Percentiles rank a stretch among this genome's conserved stretches.
These are phyloP conservation scores for Dioszegia hungarica DNA, from an alignment of 768 basidiomycete genomes.

Conservation along the genomic window DNA sequence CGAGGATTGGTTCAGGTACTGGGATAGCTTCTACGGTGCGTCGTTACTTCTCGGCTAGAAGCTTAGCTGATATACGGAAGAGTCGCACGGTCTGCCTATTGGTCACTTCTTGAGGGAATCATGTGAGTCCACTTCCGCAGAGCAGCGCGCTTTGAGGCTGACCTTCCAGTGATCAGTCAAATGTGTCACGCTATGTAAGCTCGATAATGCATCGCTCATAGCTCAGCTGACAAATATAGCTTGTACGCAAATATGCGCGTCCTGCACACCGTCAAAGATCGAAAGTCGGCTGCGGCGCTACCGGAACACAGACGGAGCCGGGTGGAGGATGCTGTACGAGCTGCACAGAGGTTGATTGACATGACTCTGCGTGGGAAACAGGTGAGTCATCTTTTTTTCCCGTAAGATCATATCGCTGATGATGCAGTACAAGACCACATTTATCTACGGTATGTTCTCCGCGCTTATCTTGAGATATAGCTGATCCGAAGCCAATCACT, in stretches of 20 bases:
- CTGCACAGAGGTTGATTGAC: constrained; percentile 25
- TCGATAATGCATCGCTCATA: neutral
- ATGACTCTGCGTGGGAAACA: constrained; percentile 24
- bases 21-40: constrained; percentile 29
- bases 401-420: neutral
- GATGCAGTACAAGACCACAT: constrained; percentile 20
- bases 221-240: constrained; percentile 6
- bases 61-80: neutral
- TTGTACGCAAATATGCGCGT: constrained; percentile 27
- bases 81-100: constrained; percentile 1
- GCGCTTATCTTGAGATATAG: neutral
- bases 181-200: constrained; percentile 12
- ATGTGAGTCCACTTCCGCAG: neutral
- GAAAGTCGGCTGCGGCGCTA: constrained; percentile 19
- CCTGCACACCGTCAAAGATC: constrained; percentile 25
- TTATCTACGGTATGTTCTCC: constrained; percentile 26
- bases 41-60: neutral
- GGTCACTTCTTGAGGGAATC: constrained; percentile 6
- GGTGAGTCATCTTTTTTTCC: neutral
- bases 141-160: neutral
- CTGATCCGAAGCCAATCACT: constrained; percentile 23
- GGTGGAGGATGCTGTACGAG: constrained; percentile 26
- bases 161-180: constrained; percentile 8
- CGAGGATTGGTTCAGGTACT: constrained; percentile 32
- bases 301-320: constrained; percentile 18